These are phyloP conservation scores for bread wheat (Triticum aestivum) DNA, from an alignment of 176 grass and related monocot genomes.

Conservation along the genomic window DNA sequence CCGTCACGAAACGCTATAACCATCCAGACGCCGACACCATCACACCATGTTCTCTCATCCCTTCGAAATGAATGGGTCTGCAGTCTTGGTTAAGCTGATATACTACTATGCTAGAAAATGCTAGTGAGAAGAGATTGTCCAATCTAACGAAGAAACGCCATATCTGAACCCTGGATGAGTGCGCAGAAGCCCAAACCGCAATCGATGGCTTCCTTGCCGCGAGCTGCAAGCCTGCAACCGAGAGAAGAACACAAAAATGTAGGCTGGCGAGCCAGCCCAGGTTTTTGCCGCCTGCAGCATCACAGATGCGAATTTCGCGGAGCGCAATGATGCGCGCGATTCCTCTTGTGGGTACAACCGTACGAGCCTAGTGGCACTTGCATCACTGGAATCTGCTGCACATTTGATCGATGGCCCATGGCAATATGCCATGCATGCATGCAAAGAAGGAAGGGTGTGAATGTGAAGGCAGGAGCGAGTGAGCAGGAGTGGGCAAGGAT, in stretches of 20 bases:
- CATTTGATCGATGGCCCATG: neutral
- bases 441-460: neutral
- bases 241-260: neutral
- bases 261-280: neutral
- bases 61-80: neutral
- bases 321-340: neutral
- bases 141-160: neutral
- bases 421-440: neutral
- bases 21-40: slow-evolving; percentile 32
- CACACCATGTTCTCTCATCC: slow-evolving; percentile 7
- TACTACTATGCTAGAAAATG: neutral
- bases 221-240: neutral
- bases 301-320: neutral
- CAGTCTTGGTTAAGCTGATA: neutral
- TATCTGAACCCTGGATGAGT: neutral
- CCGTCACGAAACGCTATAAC: slow-evolving; percentile 15
- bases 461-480: too few species aligned
- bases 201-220: slow-evolving; percentile 5
- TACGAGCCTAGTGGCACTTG: neutral
- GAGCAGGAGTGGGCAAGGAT: slow-evolving; percentile 34
- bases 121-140: neutral
- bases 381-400: slow-evolving; percentile 32
- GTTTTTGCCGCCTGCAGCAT: slow-evolving; percentile 4
- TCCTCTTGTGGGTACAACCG: neutral
- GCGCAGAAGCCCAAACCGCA: neutral